A percentile compares a stretch with the other conserved stretches of the same genome.
phyloP scores from a whole-genome alignment of 2,329 filamentous ascomycete genomes.

The Diaporthe vaccinii region DNA sequence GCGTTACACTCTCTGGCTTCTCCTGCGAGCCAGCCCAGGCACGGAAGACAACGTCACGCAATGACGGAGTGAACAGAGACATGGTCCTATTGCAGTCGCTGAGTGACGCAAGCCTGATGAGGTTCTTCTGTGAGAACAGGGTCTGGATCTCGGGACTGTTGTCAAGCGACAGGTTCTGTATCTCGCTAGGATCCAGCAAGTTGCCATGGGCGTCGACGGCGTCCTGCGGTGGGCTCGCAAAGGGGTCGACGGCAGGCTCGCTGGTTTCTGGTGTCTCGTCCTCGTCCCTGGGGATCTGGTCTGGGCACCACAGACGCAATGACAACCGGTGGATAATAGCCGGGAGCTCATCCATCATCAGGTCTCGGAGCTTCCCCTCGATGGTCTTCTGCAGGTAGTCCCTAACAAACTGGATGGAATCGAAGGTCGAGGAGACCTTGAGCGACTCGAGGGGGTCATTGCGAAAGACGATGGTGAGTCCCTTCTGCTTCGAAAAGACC shows the following conservation, averaged over 20 bases:
- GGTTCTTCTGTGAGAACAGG: conserved; percentile 94
- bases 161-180: conserved; percentile 84
- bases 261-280: conserved; percentile 65
- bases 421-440: conserved; percentile 98
- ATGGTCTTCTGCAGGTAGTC: conserved; percentile 98
- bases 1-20: conserved; percentile 70
- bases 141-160: conserved; percentile 86
- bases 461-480: conserved; percentile 94
- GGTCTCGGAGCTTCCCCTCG: conserved; percentile 88
- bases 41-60: conserved; percentile 89
- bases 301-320: conserved; percentile 88
- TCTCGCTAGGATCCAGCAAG: conserved; percentile 79
- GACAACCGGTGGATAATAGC: conserved; percentile 96
- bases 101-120: conserved; percentile 84
- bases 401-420: conserved; percentile 97
- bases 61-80: conserved; percentile 91
- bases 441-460: conserved; percentile 98
- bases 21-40: conserved; percentile 90
- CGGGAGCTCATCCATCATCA: conserved; percentile 98
- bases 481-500: conserved; percentile 98
- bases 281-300: conserved; percentile 79
- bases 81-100: conserved; percentile 91
- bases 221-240: conserved; percentile 84
- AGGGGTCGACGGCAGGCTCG: conserved; percentile 80
- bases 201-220: conserved; percentile 86